Percentiles rank a stretch among this genome's conserved stretches.
These are phyloP conservation scores for Suhomyces kilbournensis DNA, from an alignment of 805 yeast genomes.

Conservation along the genomic window DNA sequence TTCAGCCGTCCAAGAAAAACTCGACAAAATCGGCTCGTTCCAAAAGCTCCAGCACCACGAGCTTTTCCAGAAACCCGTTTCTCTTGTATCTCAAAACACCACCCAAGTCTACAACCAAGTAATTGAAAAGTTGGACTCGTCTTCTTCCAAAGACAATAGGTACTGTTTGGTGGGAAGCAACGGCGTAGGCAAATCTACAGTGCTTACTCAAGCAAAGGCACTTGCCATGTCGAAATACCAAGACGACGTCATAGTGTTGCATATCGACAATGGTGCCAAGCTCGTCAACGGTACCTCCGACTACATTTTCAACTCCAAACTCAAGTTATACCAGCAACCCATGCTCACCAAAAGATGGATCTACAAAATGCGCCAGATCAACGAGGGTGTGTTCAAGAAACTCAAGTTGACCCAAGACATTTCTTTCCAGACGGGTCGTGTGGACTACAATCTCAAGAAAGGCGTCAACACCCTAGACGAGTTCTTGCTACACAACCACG, in stretches of 20 bases:
- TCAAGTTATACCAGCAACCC: slow-evolving; percentile 66
- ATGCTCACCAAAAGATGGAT: slow-evolving; percentile 66
- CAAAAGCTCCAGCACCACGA: slow-evolving; percentile 68
- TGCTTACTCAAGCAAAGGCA: slow-evolving; percentile 67
- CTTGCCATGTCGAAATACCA: slow-evolving; percentile 39
- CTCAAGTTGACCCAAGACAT: slow-evolving; percentile 35
- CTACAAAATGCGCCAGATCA: slow-evolving; percentile 40
- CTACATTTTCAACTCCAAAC: slow-evolving; percentile 51
- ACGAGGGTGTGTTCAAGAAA: slow-evolving; percentile 31
- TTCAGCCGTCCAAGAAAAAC: slow-evolving; percentile 35
- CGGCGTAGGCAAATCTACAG: slow-evolving; percentile 79
- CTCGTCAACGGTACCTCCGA: slow-evolving; percentile 74
- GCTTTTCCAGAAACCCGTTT: slow-evolving; percentile 55
- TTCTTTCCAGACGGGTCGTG: slow-evolving; percentile 30
- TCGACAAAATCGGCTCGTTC: slow-evolving; percentile 60
- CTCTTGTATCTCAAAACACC: slow-evolving; percentile 55
- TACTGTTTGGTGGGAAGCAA: slow-evolving; percentile 60
- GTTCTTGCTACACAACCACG: slow-evolving; percentile 26
- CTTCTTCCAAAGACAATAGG: slow-evolving; percentile 44
- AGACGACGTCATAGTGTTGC: slow-evolving; percentile 49
- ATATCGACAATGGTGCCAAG: slow-evolving; percentile 58
- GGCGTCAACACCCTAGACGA: slow-evolving; percentile 28
- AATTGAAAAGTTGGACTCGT: slow-evolving; percentile 28
- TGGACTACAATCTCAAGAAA: slow-evolving; percentile 30
- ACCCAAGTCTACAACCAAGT: slow-evolving; percentile 37